Base-by-base conservation (phyloP, 805 yeast species). In the Candida nemodendra region DNA sequence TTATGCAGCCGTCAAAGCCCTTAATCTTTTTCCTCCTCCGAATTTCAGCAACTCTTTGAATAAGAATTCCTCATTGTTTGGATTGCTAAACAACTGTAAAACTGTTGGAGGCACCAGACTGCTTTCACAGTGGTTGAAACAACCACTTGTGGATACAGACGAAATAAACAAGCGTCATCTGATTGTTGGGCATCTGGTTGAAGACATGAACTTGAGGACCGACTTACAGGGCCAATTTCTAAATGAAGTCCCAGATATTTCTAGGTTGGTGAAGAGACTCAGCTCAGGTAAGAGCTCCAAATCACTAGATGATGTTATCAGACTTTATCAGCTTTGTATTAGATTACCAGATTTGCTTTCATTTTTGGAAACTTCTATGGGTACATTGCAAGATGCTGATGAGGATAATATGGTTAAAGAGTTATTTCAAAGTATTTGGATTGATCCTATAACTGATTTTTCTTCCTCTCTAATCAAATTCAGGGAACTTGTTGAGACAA, bases 101-200 rank as follows among this genome's bases (percentile, higher is more conserved):
- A 83, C 95, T 4, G 72, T 79, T 2, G 88, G 93, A n/a, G 99
- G 99, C 6, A 69, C 91, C 1, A 73, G 98, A 47, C 64, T 90
- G 34, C 71, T 93, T 18, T 81, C 93, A 12, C 96, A 88, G 55
- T 93, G 99, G 99, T 71, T 93, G 44, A 93, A 91, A 56, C 99
- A 93, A 62, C 99, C 99, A 1, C 70, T 93, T 33, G 81, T 95
- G 36, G 78, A 79, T 47, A 55, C 72, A 9, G 54, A 50, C 0
- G 78, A 71, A 34, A 89, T 93, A 27, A 59, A 65, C 27, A 69
- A 78, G 30, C 72, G 99, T 34, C 96, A 86, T 47, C 59, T 66
- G 6, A 65, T 93, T 34, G 95, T 91, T n/a, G 83, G 78, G 18
- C 72, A 75, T 41, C 64, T 93, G 47, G 69, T 85, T n/a, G 75